These are phyloP conservation scores for Lasiodiplodia gonubiensis DNA, from an alignment of 2,329 filamentous ascomycete genomes.

Conservation along the genomic window DNA sequence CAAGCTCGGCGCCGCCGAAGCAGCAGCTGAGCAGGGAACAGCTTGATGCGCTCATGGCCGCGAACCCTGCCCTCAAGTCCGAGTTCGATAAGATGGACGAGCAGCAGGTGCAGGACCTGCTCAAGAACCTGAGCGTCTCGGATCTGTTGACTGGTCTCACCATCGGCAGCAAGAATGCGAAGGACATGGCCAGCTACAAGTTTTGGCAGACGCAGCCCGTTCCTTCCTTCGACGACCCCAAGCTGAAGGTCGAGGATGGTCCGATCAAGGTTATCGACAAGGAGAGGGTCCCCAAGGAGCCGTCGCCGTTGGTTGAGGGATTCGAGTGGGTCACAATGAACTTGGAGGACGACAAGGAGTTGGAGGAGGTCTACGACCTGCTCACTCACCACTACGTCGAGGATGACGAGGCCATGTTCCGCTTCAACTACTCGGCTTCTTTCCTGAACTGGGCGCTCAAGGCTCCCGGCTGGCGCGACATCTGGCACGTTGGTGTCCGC, in stretches of 20 bases:
- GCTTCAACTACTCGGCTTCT: slow-evolving; percentile 90
- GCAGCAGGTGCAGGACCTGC: slow-evolving; percentile 50
- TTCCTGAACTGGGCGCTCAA: slow-evolving; percentile 95
- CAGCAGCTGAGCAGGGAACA: slow-evolving; percentile 45
- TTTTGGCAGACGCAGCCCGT: slow-evolving; percentile 99
- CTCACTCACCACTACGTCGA: slow-evolving; percentile 96
- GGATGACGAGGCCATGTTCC: slow-evolving; percentile 95
- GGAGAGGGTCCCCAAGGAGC: slow-evolving; percentile 78
- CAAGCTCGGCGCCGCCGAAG: slow-evolving; percentile 26
- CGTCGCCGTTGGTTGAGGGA: slow-evolving; percentile 71
- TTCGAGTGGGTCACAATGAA: slow-evolving; percentile 97
- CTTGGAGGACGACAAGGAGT: slow-evolving; percentile 73
- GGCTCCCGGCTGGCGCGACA: slow-evolving; percentile 89
- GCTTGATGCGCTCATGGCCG: slow-evolving; percentile 43
- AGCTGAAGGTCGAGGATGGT: slow-evolving; percentile 69
- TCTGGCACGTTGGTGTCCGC: slow-evolving; percentile 95
- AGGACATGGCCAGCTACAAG: slow-evolving; percentile 97
- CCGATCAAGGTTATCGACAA: slow-evolving; percentile 81
- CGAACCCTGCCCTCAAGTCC: slow-evolving; percentile 47
- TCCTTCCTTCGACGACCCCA: slow-evolving; percentile 70
- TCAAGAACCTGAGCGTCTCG: slow-evolving; percentile 69
- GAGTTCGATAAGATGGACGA: slow-evolving; percentile 40
- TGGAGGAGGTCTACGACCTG: slow-evolving; percentile 90
- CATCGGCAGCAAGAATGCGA: slow-evolving; percentile 82
- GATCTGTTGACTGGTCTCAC: slow-evolving; percentile 78